Evolutionary conservation across 768 basidiomycete genomes (phyloP), one percentile per base, ranked within the genome.

Genomic region (Podaxis mareebaensis): DNA sequence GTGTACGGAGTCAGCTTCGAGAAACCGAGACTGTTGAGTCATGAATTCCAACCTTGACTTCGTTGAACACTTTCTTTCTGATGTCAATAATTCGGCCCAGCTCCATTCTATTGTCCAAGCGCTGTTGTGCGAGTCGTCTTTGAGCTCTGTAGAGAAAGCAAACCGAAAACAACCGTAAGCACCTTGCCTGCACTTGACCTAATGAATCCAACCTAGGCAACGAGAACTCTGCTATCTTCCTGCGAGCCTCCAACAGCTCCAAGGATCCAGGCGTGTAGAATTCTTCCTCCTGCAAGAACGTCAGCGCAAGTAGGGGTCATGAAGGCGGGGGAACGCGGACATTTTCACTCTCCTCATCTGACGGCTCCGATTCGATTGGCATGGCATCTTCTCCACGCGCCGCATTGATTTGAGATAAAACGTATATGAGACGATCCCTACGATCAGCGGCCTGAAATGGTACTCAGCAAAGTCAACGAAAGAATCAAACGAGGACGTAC

Each of bases 181-280:
- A 93, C 89, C 89, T 92, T 85, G 78, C 72, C 77, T 81, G 79
- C 77, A 82, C 81, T 70, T 77, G 77, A 75, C 83, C 81, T 74
- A 52, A 79, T 80, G 85, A 86, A 85, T 85, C 79, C 80, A 84
- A 97, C 96, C 95, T 93, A 78, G 92, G 91, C 67, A 99, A 83
- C 72, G 97, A 99, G 78, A 88, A 99, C 75, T 94, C 92, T 63
- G 96, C 96, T 71, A 99, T 85, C 68, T 81, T 85, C 74, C 91
- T 83, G 67, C 97, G 85, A 28, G 61, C 44, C 38, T 62, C 61
- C 24, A 62, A 44, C 63, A 99, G 83, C 67, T 93, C 93, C 22
- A 94, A 80, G 3, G 93, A 88, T 5, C 97, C 96, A 26, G 90
- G 90, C 5, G 96, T 90, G 74, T 96, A 99, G 79, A 99, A 99